Percentiles rank a stretch among this genome's conserved stretches.
Conservation (phyloP, 169 alveolate genomes). For the Eimeria tenella region DNA sequence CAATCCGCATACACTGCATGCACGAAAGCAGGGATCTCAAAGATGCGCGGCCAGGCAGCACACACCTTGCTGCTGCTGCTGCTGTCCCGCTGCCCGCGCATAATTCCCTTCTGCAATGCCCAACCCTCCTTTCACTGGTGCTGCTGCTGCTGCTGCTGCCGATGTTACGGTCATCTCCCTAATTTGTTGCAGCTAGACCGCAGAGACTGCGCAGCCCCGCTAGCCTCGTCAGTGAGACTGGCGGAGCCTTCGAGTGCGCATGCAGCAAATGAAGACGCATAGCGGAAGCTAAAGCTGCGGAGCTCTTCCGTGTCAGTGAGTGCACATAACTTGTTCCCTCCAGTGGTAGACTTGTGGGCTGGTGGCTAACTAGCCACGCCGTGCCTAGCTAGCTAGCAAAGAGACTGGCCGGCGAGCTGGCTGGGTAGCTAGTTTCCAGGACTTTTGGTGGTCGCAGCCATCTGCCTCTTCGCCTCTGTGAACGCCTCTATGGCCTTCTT, state of each 20-base stretch:
- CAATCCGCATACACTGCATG: neutral
- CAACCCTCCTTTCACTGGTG: neutral
- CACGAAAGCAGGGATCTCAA: neutral
- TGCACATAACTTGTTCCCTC: neutral
- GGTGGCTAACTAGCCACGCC: neutral
- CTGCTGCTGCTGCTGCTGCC: neutral
- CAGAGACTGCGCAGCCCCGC: neutral
- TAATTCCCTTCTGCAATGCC: constrained; percentile 7
- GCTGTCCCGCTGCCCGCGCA: neutral
- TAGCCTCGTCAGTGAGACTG: neutral
- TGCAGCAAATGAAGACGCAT: neutral
- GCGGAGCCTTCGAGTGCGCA: neutral
- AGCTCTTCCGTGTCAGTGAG: no score
- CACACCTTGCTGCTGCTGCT: constrained; percentile 10
- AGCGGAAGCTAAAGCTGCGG: no score
- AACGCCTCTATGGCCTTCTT: constrained; percentile 86
- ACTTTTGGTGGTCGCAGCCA: neutral
- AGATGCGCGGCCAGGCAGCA: neutral
- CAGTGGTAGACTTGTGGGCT: neutral
- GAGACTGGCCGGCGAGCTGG: neutral
- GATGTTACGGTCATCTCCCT: neutral
- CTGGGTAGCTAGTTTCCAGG: neutral
- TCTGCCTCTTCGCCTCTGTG: constrained; percentile 30
- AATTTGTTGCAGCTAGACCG: neutral
- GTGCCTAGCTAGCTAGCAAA: neutral